A percentile compares a stretch with the other conserved stretches of the same genome.
phyloP scores from a whole-genome alignment of 1,284 basidiomycete species.

The Melampsora abietis-canadensis region DNA sequence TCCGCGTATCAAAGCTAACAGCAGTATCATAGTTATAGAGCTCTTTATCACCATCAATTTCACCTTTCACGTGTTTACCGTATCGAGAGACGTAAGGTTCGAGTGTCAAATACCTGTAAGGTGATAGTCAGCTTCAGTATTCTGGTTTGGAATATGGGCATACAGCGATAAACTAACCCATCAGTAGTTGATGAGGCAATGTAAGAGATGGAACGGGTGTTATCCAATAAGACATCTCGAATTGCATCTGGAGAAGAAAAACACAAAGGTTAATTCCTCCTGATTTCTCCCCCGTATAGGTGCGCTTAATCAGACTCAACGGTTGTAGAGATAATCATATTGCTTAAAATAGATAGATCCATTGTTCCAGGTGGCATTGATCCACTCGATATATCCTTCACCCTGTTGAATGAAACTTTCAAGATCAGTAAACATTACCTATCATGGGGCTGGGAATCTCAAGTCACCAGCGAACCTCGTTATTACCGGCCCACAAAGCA shows the following conservation, averaged over 20 bases:
- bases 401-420: conserved; percentile 7
- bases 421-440: neutral
- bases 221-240: conserved; percentile 58
- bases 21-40: conserved; percentile 63
- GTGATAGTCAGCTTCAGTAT: conserved; percentile 30
- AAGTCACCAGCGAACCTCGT: conserved; percentile 55
- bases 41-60: conserved; percentile 63
- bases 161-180: conserved; percentile 5
- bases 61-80: conserved; percentile 58
- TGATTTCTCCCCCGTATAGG: conserved; percentile 56
- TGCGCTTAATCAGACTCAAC: conserved; percentile 51
- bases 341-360: conserved; percentile 47
- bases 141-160: conserved; percentile 47
- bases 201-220: conserved; percentile 63
- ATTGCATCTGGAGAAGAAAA: conserved; percentile 61
- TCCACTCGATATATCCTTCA: conserved; percentile 29
- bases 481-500: conserved; percentile 64
- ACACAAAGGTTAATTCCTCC: conserved; percentile 58
- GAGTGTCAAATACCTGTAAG: conserved; percentile 59
- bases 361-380: conserved; percentile 27
- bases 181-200: conserved; percentile 64
- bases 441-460: neutral
- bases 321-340: conserved; percentile 60
- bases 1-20: conserved; percentile 61
- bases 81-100: conserved; percentile 62